Evolutionary conservation across 1,139 yeast species (phyloP).

Genomic region (Schizosaccharomyces versatilis): DNA sequence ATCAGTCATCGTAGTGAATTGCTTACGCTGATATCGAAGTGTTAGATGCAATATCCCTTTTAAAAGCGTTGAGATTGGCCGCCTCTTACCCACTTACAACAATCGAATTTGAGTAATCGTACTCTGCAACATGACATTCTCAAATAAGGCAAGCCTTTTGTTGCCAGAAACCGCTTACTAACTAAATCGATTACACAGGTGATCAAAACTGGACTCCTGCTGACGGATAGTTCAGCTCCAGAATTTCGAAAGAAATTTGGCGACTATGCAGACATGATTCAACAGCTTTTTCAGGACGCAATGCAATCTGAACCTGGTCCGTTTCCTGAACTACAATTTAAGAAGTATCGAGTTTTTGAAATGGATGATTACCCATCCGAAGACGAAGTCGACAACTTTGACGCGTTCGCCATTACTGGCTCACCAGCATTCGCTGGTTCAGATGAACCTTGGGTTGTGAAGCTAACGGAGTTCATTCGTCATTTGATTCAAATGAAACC

Average conservation of each 20-base stretch:
- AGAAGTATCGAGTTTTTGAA: background rate
- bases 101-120: too few relatives aligned
- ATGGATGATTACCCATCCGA: constrained; percentile 3
- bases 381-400: constrained; percentile 20
- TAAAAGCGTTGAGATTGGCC: too few relatives aligned
- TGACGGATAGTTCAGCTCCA: background rate
- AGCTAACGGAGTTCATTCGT: constrained; percentile 24
- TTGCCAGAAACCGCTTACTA: too few relatives aligned
- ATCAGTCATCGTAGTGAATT: too few relatives aligned
- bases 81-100: too few relatives aligned
- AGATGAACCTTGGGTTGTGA: constrained; percentile 31
- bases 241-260: background rate
- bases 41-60: too few relatives aligned
- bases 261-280: background rate
- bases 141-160: too few relatives aligned
- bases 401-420: constrained; percentile 40
- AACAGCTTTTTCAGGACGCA: background rate
- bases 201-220: background rate
- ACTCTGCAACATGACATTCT: too few relatives aligned
- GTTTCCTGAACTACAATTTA: background rate
- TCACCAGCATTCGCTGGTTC: background rate
- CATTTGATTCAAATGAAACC: constrained; percentile 6
- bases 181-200: background rate
- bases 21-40: too few relatives aligned
- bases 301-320: background rate